Evolutionary conservation across 2,329 filamentous ascomycete genomes (phyloP).

Genomic region (Colletotrichum camelliae): DNA sequence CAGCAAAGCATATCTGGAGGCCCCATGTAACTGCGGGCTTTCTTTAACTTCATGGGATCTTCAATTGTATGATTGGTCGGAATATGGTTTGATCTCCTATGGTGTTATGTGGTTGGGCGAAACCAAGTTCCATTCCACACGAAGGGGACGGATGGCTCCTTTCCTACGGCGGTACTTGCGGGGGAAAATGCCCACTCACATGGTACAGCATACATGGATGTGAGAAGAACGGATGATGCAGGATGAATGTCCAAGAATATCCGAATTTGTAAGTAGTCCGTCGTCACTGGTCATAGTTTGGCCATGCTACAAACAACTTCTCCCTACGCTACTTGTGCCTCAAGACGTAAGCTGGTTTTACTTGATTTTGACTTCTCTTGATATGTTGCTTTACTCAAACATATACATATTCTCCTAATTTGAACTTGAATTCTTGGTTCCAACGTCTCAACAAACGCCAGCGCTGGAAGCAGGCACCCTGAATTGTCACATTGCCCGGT

Average conservation of each 20-base stretch:
- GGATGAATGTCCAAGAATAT: neutral
- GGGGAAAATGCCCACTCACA: neutral
- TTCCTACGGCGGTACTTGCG: neutral
- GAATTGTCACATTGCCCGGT: neutral
- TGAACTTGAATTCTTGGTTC: neutral
- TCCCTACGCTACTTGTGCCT: neutral
- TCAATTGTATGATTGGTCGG: neutral
- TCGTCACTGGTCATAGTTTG: neutral
- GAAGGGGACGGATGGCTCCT: neutral
- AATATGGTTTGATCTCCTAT: neutral
- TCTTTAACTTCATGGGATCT: neutral
- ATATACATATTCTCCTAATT: neutral
- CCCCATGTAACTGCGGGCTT: neutral
- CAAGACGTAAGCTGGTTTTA: neutral
- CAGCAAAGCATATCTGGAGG: neutral
- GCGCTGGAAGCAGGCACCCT: neutral
- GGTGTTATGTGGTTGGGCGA: neutral
- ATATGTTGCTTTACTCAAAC: neutral
- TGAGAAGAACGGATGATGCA: neutral
- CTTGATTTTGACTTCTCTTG: neutral
- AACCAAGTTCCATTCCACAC: neutral
- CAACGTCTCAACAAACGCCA: neutral
- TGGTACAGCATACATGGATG: neutral
- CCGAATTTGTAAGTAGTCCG: neutral
- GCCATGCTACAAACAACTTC: neutral